Percentiles rank a stretch among this genome's conserved stretches.
phyloP scores from a whole-genome alignment of 2,329 filamentous ascomycete genomes.

The Apiospora marii region DNA sequence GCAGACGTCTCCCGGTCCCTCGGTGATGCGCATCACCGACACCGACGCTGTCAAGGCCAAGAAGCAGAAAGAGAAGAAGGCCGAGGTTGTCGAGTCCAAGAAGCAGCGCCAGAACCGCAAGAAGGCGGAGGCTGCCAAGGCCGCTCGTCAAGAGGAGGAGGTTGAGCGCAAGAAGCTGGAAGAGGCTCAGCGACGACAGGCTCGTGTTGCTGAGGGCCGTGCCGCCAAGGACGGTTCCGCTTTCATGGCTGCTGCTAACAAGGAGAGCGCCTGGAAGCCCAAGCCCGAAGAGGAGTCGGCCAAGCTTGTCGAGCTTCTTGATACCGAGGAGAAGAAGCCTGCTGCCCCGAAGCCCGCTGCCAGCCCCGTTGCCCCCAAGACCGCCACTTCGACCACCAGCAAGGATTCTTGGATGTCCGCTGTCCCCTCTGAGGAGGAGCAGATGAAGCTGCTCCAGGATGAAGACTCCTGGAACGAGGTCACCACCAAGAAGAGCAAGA shows the following conservation, averaged over 20 bases:
- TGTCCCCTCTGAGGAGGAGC: constrained; percentile 68
- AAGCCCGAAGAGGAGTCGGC: constrained; percentile 45
- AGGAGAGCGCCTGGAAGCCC: constrained; percentile 46
- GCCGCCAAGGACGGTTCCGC: constrained; percentile 80
- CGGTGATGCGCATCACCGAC: constrained; percentile 80
- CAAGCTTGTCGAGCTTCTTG: constrained; percentile 56
- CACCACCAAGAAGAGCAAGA: constrained; percentile 51
- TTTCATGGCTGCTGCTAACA: constrained; percentile 56
- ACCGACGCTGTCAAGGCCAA: constrained; percentile 69
- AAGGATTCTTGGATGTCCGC: constrained; percentile 55
- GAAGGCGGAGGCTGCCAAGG: constrained; percentile 85
- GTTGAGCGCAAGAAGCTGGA: constrained; percentile 76
- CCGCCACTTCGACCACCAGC: constrained; percentile 42
- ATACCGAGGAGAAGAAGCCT: constrained; percentile 60
- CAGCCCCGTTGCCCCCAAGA: constrained; percentile 44
- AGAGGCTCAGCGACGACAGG: constrained; percentile 84
- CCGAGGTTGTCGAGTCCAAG: constrained; percentile 81
- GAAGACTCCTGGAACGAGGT: constrained; percentile 66
- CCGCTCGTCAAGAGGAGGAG: constrained; percentile 78
- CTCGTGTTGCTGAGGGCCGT: constrained; percentile 82
- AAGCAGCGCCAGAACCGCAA: constrained; percentile 93
- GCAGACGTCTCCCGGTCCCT: constrained; percentile 70
- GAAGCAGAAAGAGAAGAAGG: constrained; percentile 66
- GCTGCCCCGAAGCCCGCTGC: constrained; percentile 33
- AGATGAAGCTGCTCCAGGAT: constrained; percentile 65